phyloP scores from a whole-genome alignment of 768 basidiomycete species.

The Leccinellum albellum region DNA sequence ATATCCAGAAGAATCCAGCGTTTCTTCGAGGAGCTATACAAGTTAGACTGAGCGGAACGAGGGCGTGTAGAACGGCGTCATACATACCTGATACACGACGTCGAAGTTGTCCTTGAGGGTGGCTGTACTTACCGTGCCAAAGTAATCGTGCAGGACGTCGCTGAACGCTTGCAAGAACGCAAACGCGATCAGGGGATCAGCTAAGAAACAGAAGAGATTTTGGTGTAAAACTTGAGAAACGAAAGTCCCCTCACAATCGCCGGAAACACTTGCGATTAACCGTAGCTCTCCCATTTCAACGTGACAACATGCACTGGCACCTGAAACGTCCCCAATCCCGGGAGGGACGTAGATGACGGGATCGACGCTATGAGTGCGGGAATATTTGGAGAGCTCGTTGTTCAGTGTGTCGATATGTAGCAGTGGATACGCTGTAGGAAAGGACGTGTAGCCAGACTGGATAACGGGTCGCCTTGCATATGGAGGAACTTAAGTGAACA shows the following conservation, averaged over 20 bases:
- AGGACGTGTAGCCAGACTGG: slow-evolving; percentile 84
- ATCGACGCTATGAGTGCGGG: slow-evolving; percentile 56
- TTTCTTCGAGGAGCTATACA: slow-evolving; percentile 84
- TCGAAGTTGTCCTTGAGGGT: slow-evolving; percentile 91
- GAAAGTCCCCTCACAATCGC: slow-evolving; percentile 55
- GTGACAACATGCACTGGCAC: slow-evolving; percentile 77
- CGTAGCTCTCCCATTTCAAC: slow-evolving; percentile 70
- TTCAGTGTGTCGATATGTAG: slow-evolving; percentile 85
- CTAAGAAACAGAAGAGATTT: slow-evolving; percentile 36
- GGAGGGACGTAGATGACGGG: slow-evolving; percentile 67
- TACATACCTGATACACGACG: slow-evolving; percentile 80
- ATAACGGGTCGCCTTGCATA: slow-evolving; percentile 77
- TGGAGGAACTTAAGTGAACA: slow-evolving; percentile 5
- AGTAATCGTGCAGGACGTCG: slow-evolving; percentile 81
- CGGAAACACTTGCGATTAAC: slow-evolving; percentile 77
- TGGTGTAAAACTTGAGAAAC: neutral
- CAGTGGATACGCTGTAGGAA: slow-evolving; percentile 72
- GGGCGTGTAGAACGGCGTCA: slow-evolving; percentile 9
- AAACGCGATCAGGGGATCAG: slow-evolving; percentile 87
- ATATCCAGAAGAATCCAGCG: slow-evolving; percentile 88
- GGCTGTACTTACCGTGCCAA: slow-evolving; percentile 77
- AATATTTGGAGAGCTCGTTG: slow-evolving; percentile 58
- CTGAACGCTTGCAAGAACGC: slow-evolving; percentile 84
- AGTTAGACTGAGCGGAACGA: neutral
- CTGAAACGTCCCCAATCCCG: slow-evolving; percentile 39